Conservation (phyloP, 768 basidiomycete genomes). For the Leccinum olivaceopallidum region DNA sequence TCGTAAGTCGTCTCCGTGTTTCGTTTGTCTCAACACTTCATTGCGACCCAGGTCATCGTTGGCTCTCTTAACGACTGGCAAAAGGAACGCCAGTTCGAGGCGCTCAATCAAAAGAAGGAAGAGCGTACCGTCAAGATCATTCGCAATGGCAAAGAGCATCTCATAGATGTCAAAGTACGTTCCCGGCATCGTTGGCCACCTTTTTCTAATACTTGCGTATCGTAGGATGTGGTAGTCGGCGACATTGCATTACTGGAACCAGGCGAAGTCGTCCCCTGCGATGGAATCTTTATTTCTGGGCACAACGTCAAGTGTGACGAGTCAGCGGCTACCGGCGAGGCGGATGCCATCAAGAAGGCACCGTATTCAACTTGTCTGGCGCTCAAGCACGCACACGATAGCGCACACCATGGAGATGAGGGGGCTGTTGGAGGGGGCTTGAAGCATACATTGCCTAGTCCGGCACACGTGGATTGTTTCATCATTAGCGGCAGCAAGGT, state of each 20-base stretch:
- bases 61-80: slow-evolving; percentile 98
- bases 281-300: slow-evolving; percentile 90
- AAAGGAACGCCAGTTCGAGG: slow-evolving; percentile 94
- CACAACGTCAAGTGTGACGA: slow-evolving; percentile 97
- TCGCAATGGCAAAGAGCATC: slow-evolving; percentile 61
- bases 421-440: slow-evolving; percentile 29
- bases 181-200: not conserved
- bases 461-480: slow-evolving; percentile 84
- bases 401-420: slow-evolving; percentile 15
- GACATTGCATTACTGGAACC: slow-evolving; percentile 92
- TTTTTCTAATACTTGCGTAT: slow-evolving; percentile 22
- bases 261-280: slow-evolving; percentile 91
- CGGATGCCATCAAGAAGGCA: slow-evolving; percentile 90
- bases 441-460: slow-evolving; percentile 9
- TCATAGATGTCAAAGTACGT: slow-evolving; percentile 79
- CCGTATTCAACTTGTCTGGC: slow-evolving; percentile 73
- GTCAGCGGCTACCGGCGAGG: slow-evolving; percentile 95
- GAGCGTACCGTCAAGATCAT: slow-evolving; percentile 88
- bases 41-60: slow-evolving; percentile 65
- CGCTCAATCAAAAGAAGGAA: slow-evolving; percentile 92
- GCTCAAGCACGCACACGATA: slow-evolving; percentile 39
- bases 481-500: slow-evolving; percentile 91
- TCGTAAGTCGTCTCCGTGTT: slow-evolving; percentile 46
- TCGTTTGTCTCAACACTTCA: not conserved
- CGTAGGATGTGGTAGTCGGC: slow-evolving; percentile 88